Percentiles rank a stretch among this genome's conserved stretches.
These are phyloP conservation scores for Coemansia sp. DNA, from an alignment of 192 early-diverging fungal species.

Conservation along the genomic window DNA sequence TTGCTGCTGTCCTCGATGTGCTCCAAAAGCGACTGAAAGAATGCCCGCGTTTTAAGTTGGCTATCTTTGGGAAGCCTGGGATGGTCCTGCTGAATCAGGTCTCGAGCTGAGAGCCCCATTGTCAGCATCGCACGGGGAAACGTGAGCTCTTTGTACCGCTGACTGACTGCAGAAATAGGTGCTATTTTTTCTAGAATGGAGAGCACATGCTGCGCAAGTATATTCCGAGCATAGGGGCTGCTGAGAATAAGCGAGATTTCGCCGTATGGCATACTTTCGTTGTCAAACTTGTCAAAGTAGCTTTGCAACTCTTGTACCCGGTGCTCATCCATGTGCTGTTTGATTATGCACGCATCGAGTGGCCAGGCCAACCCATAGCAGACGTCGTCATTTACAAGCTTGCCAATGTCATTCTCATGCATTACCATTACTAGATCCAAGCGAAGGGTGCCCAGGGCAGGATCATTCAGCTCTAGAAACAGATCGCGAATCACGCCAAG, in stretches of 20 bases:
- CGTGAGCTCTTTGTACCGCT: constrained; percentile 18
- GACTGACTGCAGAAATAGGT: constrained; percentile 23
- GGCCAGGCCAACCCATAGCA: constrained; percentile 40
- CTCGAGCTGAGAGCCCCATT: constrained; percentile 35
- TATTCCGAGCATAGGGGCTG: constrained; percentile 42
- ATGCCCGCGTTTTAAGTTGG: constrained; percentile 14
- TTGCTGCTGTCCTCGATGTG: constrained; percentile 15
- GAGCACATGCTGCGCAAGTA: constrained; percentile 35
- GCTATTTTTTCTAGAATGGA: constrained; percentile 35
- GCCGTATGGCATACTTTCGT: constrained; percentile 30
- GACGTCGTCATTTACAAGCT: constrained; percentile 27
- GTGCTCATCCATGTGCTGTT: constrained; percentile 32
- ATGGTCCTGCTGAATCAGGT: constrained; percentile 13
- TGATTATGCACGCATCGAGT: constrained; percentile 37
- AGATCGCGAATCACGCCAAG: constrained; percentile 37
- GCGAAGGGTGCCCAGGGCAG: constrained; percentile 33
- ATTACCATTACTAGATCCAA: constrained; percentile 38
- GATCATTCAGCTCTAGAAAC: constrained; percentile 27
- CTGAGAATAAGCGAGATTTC: constrained; percentile 48
- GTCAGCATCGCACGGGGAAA: constrained; percentile 27
- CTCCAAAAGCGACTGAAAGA: constrained; percentile 16
- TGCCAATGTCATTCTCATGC: constrained; percentile 26
- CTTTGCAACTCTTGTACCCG: constrained; percentile 26
- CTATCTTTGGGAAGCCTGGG: constrained; percentile 20
- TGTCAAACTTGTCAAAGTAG: constrained; percentile 39